Conservation (phyloP, 495 filamentous ascomycete species). For the Penicillium longicatenatum region DNA sequence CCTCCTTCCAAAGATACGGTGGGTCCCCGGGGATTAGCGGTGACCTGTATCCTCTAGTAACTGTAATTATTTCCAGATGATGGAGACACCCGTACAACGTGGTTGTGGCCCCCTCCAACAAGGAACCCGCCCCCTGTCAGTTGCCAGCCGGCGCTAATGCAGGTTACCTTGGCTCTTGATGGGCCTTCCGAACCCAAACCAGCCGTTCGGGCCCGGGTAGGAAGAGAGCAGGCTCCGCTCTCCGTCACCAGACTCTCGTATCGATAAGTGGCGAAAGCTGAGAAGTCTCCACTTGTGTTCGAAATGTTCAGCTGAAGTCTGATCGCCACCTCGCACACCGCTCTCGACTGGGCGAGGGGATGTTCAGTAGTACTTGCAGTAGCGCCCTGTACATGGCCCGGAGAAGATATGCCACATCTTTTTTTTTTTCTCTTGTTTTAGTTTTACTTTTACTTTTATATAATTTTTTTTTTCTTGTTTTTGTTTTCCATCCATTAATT, state of each 20-base stretch:
- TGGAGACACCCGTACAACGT: conserved; percentile 26
- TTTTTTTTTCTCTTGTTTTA: neutral
- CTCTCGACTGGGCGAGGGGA: conserved; percentile 13
- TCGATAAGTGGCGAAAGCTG: conserved; percentile 23
- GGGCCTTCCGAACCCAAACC: conserved; percentile 39
- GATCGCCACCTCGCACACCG: conserved; percentile 36
- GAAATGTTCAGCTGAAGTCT: conserved; percentile 33
- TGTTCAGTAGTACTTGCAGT: conserved; percentile 30
- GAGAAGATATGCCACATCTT: conserved; percentile 13
- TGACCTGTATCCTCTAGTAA: conserved; percentile 7
- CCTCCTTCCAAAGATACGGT: neutral
- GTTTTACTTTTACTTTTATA: neutral
- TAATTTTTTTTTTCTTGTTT: neutral
- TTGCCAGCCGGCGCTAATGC: conserved; percentile 45
- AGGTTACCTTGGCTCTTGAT: conserved; percentile 42
- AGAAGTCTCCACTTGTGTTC: conserved; percentile 9
- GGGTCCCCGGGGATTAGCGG: conserved; percentile 17
- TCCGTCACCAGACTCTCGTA: conserved; percentile 23
- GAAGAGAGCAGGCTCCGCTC: conserved; percentile 11
- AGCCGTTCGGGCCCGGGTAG: conserved; percentile 33
- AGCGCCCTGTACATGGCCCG: conserved; percentile 27
- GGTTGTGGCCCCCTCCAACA: conserved; percentile 31
- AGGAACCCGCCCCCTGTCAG: conserved; percentile 36
- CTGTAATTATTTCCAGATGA: too few relatives aligned
- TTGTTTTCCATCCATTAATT: too few relatives aligned